phyloP scores from a whole-genome alignment of 1,284 basidiomycete species.

The Boletus sp. region DNA sequence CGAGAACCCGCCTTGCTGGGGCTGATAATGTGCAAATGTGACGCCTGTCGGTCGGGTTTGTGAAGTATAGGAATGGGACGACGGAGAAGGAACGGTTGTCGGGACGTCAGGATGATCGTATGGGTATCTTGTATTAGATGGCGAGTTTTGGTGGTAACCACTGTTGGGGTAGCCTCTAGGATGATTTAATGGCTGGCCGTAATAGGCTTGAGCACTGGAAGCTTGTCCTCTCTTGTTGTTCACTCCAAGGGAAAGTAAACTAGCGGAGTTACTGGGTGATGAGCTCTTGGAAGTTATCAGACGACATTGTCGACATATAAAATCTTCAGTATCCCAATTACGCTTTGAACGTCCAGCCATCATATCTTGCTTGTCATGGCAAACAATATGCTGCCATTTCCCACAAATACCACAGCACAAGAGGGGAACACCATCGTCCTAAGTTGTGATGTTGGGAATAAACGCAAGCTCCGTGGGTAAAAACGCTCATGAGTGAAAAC shows the following conservation, averaged over 20 bases:
- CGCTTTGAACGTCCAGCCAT: constrained; percentile 57
- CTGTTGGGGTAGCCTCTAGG: constrained; percentile 16
- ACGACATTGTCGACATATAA: constrained; percentile 55
- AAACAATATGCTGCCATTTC: constrained; percentile 83
- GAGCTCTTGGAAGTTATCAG: constrained; percentile 12
- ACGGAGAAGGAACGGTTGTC: constrained; percentile 13
- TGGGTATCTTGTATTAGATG: constrained; percentile 22
- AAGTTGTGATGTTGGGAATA: constrained; percentile 6
- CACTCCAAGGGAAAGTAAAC: constrained; percentile 9
- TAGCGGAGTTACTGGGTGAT: constrained; percentile 8
- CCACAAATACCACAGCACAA: constrained; percentile 77
- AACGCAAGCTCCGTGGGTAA: background rate
- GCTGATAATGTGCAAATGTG: constrained; percentile 36
- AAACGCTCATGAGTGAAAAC: constrained; percentile 14
- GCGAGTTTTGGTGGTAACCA: constrained; percentile 18
- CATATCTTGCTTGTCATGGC: constrained; percentile 66
- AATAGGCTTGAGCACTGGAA: constrained; percentile 14
- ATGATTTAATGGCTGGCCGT: constrained; percentile 14
- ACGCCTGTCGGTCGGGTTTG: constrained; percentile 25
- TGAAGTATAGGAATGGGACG: constrained; percentile 18
- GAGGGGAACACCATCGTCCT: constrained; percentile 77
- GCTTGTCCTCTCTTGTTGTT: constrained; percentile 9
- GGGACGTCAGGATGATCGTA: constrained; percentile 23
- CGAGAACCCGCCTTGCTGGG: constrained; percentile 36
- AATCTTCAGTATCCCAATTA: constrained; percentile 73